phyloP scores from a whole-genome alignment of 2,329 filamentous ascomycete species.

The Xylaria multiplex region DNA sequence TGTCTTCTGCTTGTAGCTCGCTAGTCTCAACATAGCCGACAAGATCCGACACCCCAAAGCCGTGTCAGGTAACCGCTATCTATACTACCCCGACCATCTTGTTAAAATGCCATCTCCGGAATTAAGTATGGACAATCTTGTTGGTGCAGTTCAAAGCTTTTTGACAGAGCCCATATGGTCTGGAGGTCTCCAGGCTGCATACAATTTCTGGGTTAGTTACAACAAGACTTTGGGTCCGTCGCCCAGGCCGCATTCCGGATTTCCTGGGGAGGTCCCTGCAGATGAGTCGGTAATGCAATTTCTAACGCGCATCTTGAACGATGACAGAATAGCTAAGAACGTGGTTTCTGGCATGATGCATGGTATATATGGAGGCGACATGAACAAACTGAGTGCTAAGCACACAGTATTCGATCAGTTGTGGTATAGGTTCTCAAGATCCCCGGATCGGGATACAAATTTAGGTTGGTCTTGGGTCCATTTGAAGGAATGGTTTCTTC shows the following conservation, averaged over 20 bases:
- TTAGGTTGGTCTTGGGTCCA: slow-evolving; percentile 20
- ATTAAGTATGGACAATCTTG: slow-evolving; percentile 29
- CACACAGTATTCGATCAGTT: slow-evolving; percentile 66
- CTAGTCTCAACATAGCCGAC: slow-evolving; percentile 64
- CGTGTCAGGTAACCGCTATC: slow-evolving; percentile 70
- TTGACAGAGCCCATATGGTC: slow-evolving; percentile 45
- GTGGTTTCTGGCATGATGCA: slow-evolving; percentile 80
- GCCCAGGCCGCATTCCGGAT: rapidly evolving
- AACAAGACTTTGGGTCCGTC: slow-evolving; percentile 6
- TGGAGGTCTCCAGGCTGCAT: slow-evolving; percentile 31
- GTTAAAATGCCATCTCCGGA: slow-evolving; percentile 57
- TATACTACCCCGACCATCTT: slow-evolving; percentile 89
- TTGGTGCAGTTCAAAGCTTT: slow-evolving; percentile 25
- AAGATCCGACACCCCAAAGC: slow-evolving; percentile 63
- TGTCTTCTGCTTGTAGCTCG: slow-evolving; percentile 57
- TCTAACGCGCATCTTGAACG: slow-evolving; percentile 63
- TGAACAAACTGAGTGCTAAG: slow-evolving; percentile 80
- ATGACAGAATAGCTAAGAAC: slow-evolving; percentile 71
- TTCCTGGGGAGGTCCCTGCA: slow-evolving; percentile 45
- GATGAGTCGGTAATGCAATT: slow-evolving; percentile 81
- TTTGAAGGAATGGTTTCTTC: slow-evolving; percentile 39
- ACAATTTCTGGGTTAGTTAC: slow-evolving; percentile 23
- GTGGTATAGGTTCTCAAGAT: slow-evolving; percentile 53
- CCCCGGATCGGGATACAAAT: neutral
- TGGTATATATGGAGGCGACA: slow-evolving; percentile 92